A percentile compares a stretch with the other conserved stretches of the same genome.
These are phyloP conservation scores for Trichosporon sp. DNA, from an alignment of 1,284 basidiomycete genomes.

Conservation along the genomic window DNA sequence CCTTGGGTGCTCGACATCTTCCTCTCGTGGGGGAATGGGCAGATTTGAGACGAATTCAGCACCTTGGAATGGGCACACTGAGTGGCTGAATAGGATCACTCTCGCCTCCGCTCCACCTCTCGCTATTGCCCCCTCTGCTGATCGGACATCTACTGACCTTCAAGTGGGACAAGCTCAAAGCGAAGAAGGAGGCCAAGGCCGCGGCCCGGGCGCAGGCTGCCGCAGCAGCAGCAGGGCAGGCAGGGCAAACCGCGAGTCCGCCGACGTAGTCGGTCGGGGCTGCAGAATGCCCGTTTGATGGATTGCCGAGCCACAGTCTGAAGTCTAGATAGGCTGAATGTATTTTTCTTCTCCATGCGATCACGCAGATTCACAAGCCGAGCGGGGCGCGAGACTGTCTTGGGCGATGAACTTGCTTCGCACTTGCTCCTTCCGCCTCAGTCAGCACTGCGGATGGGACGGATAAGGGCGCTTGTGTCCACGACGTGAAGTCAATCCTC, in stretches of 20 bases:
- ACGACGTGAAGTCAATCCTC: too few relatives aligned
- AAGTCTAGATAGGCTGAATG: too few relatives aligned
- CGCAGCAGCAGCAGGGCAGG: not conserved
- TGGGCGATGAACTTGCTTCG: too few relatives aligned
- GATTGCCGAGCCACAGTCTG: too few relatives aligned
- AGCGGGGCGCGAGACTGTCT: too few relatives aligned
- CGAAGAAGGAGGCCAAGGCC: conserved; percentile 73
- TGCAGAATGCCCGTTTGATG: too few relatives aligned
- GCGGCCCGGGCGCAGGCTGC: conserved; percentile 10
- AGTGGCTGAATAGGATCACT: not conserved
- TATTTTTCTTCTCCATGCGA: too few relatives aligned
- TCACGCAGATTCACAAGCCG: too few relatives aligned
- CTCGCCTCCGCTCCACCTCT: not conserved
- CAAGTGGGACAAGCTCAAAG: conserved; percentile 81
- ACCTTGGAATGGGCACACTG: not conserved
- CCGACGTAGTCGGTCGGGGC: not conserved
- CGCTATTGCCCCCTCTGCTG: not conserved
- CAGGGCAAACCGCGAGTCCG: not conserved
- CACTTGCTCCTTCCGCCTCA: too few relatives aligned
- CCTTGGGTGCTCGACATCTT: not conserved
- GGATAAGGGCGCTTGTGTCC: too few relatives aligned
- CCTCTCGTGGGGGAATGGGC: not conserved
- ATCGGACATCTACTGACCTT: conserved; percentile 27
- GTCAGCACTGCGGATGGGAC: too few relatives aligned
- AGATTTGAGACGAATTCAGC: not conserved